Base-by-base conservation (phyloP, 73 alveolate species). In the Symbiodinium pilosum region DNA sequence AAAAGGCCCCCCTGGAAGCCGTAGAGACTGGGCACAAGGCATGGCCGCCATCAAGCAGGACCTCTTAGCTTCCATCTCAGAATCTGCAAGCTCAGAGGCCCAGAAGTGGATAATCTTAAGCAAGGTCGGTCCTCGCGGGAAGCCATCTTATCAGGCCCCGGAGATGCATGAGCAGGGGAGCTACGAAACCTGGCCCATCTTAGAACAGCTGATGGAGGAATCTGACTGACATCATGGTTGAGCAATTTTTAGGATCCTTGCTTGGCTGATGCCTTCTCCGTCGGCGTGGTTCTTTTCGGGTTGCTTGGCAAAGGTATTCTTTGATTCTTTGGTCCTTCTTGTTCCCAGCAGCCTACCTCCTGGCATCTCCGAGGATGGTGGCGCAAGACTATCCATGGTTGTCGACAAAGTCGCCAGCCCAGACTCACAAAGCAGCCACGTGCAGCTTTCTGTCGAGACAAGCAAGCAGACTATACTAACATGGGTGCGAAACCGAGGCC, bases 301-400 rank as follows among this genome's bases (percentile, higher is more conserved):
- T 42, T 3, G 42, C 86, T 39, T 51, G 94, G 85, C 81, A 9
- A 14, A 9, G 59, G 59, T 14, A 47, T 47, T 6, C 59, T 9
- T 47, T 6, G 59, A 47, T 47, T 47, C 59, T 47, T 47, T n/a
- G n/a, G n/a, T n/a, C n/a, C n/a, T n/a, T n/a, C n/a, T n/a, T n/a
- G n/a, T n/a, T n/a, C n/a, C n/a, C n/a, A n/a, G n/a, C n/a, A n/a
- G n/a, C n/a, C n/a, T n/a, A n/a, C n/a, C n/a, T n/a, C n/a, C n/a
- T n/a, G n/a, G n/a, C n/a, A n/a, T 47, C 59, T 14, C 85, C 21
- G 40, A 87, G 94, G 95, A 89, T 89, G 95, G 95, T 89, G 64
- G 95, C 87, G 30, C 95, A 89, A 43, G 95, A 89, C 87, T 89
- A 89, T 51, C 95, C 95, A 9, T 89, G 95, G 95, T 51, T 89